Evolutionary conservation across 208 protist genomes (phyloP).

Genomic region (Acanthamoeba healyi): DNA sequence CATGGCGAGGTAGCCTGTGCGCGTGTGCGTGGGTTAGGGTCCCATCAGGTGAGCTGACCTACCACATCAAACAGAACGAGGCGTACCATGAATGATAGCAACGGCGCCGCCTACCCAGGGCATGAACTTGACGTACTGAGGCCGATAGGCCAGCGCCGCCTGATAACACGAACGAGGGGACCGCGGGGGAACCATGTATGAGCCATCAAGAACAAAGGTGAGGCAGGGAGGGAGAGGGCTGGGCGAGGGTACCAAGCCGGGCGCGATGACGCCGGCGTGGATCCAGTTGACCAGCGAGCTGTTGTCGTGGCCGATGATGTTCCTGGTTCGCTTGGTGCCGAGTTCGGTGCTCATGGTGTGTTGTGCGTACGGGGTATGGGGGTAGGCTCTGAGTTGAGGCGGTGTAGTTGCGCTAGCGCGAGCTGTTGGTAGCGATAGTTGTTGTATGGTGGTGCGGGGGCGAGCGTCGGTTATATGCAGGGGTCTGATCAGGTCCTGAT

Average conservation of each 20-base stretch:
- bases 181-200: no score
- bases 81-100: slow-evolving; percentile 30
- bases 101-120: slow-evolving; percentile 14
- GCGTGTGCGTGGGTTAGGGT: neutral
- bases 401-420: neutral
- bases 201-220: no score
- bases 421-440: neutral
- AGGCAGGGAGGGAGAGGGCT: no score
- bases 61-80: neutral
- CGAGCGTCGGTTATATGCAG: neutral
- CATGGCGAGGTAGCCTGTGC: slow-evolving; percentile 35
- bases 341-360: slow-evolving; percentile 54
- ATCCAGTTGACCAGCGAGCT: slow-evolving; percentile 55
- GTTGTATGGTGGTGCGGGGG: neutral
- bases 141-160: slow-evolving; percentile 36
- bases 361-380: neutral
- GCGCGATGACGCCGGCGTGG: neutral
- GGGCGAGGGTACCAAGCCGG: neutral
- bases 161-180: neutral
- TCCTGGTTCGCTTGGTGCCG: slow-evolving; percentile 1
- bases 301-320: slow-evolving; percentile 70
- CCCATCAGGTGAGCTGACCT: neutral
- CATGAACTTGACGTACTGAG: slow-evolving; percentile 48
- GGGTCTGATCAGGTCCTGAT: no score
- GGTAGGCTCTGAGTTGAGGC: neutral